Evolutionary conservation across 2,329 filamentous ascomycete species (phyloP).

Genomic region (Dactylellina leptospora): DNA sequence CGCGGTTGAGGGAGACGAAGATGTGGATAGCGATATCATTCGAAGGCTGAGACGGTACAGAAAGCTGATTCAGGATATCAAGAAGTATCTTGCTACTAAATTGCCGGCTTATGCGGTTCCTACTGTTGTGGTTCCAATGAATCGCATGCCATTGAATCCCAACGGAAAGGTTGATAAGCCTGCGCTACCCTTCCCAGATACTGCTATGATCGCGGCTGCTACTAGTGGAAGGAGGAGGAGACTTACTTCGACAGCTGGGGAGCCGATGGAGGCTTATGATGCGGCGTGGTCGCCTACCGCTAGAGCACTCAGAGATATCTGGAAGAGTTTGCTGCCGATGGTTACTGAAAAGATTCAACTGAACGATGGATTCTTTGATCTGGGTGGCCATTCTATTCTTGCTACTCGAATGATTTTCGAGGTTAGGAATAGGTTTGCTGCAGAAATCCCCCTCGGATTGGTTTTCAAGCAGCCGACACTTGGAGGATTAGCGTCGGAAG

Average conservation of each 20-base stretch:
- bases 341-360: conserved; percentile 55
- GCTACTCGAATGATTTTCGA: conserved; percentile 82
- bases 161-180: conserved; percentile 86
- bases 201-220: conserved; percentile 70
- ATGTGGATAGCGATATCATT: conserved; percentile 67
- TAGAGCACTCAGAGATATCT: conserved; percentile 55
- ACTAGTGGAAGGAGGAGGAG: conserved; percentile 65
- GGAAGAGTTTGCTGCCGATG: conserved; percentile 55
- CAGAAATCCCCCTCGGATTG: conserved; percentile 73
- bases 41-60: conserved; percentile 70
- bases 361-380: conserved; percentile 76
- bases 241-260: conserved; percentile 59
- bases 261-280: conserved; percentile 42
- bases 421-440: conserved; percentile 70
- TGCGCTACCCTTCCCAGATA: conserved; percentile 81
- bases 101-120: conserved; percentile 80
- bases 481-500: conserved; percentile 64
- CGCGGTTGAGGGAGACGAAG: conserved; percentile 67
- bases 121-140: conserved; percentile 75
- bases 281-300: conserved; percentile 51
- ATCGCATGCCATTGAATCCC: conserved; percentile 80
- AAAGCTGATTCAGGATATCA: conserved; percentile 68
- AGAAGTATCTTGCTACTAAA: conserved; percentile 75
- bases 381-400: conserved; percentile 81
- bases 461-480: conserved; percentile 75